Evolutionary conservation across 345 rosid genomes (phyloP), one percentile per base, ranked within the genome.

Genomic region (Dipteronia dyeriana): DNA sequence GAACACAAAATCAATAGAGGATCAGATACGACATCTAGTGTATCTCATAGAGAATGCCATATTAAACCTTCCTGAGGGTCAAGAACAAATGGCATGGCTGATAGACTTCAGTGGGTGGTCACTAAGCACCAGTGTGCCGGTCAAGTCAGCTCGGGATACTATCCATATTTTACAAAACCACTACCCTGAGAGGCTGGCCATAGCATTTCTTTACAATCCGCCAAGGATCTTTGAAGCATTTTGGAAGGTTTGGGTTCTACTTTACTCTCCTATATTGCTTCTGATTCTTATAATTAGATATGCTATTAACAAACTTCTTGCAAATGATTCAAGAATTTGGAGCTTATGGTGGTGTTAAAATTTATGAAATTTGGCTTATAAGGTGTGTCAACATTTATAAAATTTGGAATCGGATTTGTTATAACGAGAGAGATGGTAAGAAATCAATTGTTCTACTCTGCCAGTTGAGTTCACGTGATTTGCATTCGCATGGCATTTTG

Each of bases 31-130:
- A 57, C 98, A 96, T 79, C 81, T 94, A 80, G 97, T 94, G 23
- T 94, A 96, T 85, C 88, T 96, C 79, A 78, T 94, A 69, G 97
- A 96, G 89, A 95, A 94, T 86, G 97, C 97, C 12, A 87, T 94
- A 61, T 83, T 94, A 49, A 91, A 92, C 85, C 98, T 96, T 69
- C 95, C 94, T 3, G 99, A 91, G 78, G 89, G 85, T 82, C 98
- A 96, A 85, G 95, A 94, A 70, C 97, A 96, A 80, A 93, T 90
- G 98, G 81, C 92, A 51, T 94, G 98, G 95, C 84, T 96, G 81
- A 94, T 96, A 76, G 99, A 96, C 83, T 96, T 96, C 88, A 91
- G 94, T 2, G 94, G 90, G 0, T 92, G 97, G 99, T 84, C 98
- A 4, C 38, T 93, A 41, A 84, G 84, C 84, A 92, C 84, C 34